phyloP scores from a whole-genome alignment of 2,329 filamentous ascomycete species.

The Nigrospora sphaerica region DNA sequence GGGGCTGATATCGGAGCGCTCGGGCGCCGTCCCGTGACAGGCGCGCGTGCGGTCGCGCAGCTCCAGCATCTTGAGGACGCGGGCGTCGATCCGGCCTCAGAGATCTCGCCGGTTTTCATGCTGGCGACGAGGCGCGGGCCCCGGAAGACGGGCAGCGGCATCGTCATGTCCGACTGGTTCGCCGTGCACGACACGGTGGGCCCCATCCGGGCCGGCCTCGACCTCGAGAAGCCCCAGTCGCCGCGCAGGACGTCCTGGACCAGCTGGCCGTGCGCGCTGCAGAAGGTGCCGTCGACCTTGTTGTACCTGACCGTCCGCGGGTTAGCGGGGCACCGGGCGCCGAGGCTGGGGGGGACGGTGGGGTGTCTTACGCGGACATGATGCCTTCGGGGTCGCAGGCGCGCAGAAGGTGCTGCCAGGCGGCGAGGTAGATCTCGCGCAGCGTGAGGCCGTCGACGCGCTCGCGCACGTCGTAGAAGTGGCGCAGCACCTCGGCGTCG shows the following conservation, averaged over 20 bases:
- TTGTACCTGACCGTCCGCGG: too few relatives aligned
- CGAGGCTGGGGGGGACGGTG: too few relatives aligned
- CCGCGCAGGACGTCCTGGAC: constrained; percentile 42
- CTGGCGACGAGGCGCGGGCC: constrained; percentile 42
- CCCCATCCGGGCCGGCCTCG: constrained; percentile 49
- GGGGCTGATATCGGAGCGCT: constrained; percentile 43
- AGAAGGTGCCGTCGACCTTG: constrained; percentile 48
- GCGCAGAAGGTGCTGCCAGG: constrained; percentile 50
- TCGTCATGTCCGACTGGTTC: constrained; percentile 54
- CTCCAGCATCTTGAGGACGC: constrained; percentile 48
- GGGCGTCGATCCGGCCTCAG: constrained; percentile 46
- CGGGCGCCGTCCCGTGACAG: constrained; percentile 28
- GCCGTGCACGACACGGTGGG: constrained; percentile 40
- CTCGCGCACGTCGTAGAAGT: constrained; percentile 46
- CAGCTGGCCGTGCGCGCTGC: constrained; percentile 43
- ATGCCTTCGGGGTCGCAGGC: constrained; percentile 44
- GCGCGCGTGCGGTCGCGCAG: constrained; percentile 49
- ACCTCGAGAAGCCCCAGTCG: constrained; percentile 53
- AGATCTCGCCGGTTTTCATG: constrained; percentile 49
- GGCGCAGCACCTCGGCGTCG: constrained; percentile 52
- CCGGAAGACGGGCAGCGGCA: constrained; percentile 46
- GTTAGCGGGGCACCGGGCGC: too few relatives aligned
- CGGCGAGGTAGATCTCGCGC: constrained; percentile 50
- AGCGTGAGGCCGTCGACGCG: too few relatives aligned
- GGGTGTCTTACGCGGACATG: too few relatives aligned